phyloP scores from a whole-genome alignment of 345 rosid genomes.

The Odontarrhena argentea region DNA sequence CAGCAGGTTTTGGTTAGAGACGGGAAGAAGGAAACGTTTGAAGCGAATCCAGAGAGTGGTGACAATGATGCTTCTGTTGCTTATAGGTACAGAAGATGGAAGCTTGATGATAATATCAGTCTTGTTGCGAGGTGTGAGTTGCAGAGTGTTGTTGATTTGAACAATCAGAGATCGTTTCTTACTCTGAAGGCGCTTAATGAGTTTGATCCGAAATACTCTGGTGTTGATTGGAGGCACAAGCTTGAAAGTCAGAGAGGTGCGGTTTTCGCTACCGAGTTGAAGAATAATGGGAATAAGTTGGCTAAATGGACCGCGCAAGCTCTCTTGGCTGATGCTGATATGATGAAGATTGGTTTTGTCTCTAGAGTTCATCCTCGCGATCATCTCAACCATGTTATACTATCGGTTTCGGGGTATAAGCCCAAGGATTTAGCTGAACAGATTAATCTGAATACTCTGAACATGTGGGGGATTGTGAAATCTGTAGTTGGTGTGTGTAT shows the following conservation, averaged over 20 bases:
- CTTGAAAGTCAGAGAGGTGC: conserved; percentile 97
- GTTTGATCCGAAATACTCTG: conserved; percentile 91
- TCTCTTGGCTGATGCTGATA: conserved; percentile 79
- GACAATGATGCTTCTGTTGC: conserved; percentile 90
- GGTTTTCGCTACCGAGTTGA: conserved; percentile 90
- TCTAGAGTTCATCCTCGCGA: conserved; percentile 97
- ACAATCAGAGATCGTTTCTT: conserved; percentile 73
- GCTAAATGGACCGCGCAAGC: conserved; percentile 99
- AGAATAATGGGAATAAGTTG: conserved; percentile 90
- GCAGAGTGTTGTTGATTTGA: conserved; percentile 80
- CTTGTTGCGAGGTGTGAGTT: conserved; percentile 90
- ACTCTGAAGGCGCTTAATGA: conserved; percentile 92
- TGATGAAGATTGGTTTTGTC: conserved; percentile 97
- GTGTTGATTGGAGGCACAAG: conserved; percentile 98
- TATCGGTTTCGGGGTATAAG: conserved; percentile 85
- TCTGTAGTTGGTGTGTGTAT: conserved; percentile 89
- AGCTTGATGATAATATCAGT: conserved; percentile 74
- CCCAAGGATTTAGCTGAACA: conserved; percentile 90
- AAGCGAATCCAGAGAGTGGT: conserved; percentile 90
- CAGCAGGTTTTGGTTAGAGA: conserved; percentile 84
- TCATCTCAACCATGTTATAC: conserved; percentile 90
- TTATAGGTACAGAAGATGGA: conserved; percentile 92
- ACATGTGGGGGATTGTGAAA: conserved; percentile 99
- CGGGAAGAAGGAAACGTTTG: conserved; percentile 78
- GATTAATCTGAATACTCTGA: conserved; percentile 76